Conservation (phyloP, 176 grass and related monocot species). For the Carex cristatella region DNA sequence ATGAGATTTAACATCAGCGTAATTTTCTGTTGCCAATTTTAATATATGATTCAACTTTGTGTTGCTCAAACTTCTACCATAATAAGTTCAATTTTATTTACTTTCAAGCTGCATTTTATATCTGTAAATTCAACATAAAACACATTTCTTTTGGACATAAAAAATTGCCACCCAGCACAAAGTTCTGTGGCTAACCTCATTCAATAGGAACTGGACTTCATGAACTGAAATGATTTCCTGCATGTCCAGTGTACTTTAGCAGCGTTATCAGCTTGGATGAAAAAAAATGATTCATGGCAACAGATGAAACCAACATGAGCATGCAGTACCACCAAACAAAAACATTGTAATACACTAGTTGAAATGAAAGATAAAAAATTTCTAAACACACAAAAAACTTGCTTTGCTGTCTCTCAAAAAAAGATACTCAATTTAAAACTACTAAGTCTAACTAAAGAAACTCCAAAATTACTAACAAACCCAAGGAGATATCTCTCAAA, state of each 20-base stretch:
- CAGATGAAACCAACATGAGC: not conserved
- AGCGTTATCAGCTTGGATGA: not conserved
- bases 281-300: not conserved
- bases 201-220: too few species aligned
- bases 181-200: too few species aligned
- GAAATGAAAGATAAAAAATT: not conserved
- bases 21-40: too few species aligned
- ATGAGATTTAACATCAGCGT: too few species aligned
- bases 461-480: slow-evolving; percentile 1
- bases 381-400: not conserved
- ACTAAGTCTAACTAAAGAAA: not conserved
- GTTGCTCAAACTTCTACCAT: too few species aligned
- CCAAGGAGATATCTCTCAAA: not conserved
- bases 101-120: too few species aligned
- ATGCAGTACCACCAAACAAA: not conserved
- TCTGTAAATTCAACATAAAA: too few species aligned
- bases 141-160: too few species aligned
- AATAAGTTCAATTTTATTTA: too few species aligned
- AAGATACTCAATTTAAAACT: not conserved
- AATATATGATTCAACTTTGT: too few species aligned
- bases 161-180: too few species aligned
- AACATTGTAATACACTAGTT: not conserved
- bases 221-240: too few species aligned
- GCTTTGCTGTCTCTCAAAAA: not conserved
- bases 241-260: not conserved